Evolutionary conservation across 1,139 yeast genomes (phyloP).

Genomic region (Debaryomyces sp.): DNA sequence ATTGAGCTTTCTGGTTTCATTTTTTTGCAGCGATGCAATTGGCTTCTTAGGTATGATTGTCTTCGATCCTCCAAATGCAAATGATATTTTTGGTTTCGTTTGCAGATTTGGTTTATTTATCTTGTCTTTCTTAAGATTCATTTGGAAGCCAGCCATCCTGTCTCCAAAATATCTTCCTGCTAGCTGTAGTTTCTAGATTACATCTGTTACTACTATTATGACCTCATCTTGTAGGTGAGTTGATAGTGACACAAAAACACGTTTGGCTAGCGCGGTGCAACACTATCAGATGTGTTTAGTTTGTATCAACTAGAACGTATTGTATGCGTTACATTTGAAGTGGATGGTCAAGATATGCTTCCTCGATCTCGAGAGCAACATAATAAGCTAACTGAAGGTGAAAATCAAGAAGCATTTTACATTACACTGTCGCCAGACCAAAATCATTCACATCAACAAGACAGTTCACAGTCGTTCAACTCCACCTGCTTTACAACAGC

Average conservation of each 20-base stretch:
- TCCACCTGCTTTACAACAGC: not conserved
- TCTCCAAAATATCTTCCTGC: not conserved
- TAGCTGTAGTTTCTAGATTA: not conserved
- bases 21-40: not conserved
- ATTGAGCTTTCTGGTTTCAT: not conserved
- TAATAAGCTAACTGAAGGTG: not conserved
- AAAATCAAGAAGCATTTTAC: not conserved
- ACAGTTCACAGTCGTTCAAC: constrained; percentile 1
- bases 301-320: not conserved
- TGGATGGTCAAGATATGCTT: constrained; percentile 2
- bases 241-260: constrained; percentile 7
- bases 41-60: not conserved
- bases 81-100: constrained; percentile 7
- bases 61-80: constrained; percentile 7
- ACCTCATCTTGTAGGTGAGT: constrained; percentile 3
- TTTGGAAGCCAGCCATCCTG: constrained; percentile 23
- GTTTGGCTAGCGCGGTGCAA: constrained; percentile 5
- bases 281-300: constrained; percentile 1
- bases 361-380: constrained; percentile 2
- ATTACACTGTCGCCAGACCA: not conserved
- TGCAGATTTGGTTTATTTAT: not conserved
- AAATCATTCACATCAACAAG: not conserved
- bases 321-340: not conserved
- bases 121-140: constrained; percentile 24
- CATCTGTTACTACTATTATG: not conserved